These are phyloP conservation scores for Acanthochlamys bracteata DNA, from an alignment of 106 monocot genomes.

Conservation along the genomic window DNA sequence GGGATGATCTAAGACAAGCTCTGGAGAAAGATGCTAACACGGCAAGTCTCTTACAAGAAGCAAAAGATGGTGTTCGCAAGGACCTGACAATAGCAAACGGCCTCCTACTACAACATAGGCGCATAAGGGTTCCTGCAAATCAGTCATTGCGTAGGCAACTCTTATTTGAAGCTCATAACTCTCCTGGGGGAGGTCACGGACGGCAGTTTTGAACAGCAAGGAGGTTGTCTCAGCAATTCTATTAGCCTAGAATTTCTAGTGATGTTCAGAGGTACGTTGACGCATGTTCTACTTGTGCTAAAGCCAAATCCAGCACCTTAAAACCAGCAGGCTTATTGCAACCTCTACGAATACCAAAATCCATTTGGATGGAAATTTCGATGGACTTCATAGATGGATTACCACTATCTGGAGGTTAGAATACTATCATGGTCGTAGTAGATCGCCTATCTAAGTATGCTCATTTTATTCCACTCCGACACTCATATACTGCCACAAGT, in stretches of 20 bases:
- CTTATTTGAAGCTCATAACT: neutral
- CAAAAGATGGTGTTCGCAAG: too few relatives aligned
- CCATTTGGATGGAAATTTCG: constrained; percentile 4
- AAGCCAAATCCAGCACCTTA: neutral
- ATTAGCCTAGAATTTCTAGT: neutral
- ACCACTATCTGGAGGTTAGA: neutral
- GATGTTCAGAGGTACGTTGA: neutral
- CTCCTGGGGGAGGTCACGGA: neutral
- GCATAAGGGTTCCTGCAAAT: neutral
- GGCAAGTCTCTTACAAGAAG: too few relatives aligned
- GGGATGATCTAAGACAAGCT: neutral
- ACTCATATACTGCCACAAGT: neutral
- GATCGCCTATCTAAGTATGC: neutral
- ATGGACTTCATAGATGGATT: constrained; percentile 7
- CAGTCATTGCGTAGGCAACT: neutral
- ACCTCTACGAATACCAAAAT: constrained; percentile 2
- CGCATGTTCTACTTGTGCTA: neutral
- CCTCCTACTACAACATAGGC: neutral
- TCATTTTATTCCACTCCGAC: neutral
- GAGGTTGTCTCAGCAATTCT: neutral
- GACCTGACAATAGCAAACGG: neutral
- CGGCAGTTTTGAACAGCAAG: neutral
- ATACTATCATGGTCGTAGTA: neutral
- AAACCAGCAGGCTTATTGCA: constrained; percentile 6
- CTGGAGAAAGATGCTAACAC: too few relatives aligned